Evolutionary conservation across 495 filamentous ascomycete genomes (phyloP).

Genomic region (Daldinia loculata): DNA sequence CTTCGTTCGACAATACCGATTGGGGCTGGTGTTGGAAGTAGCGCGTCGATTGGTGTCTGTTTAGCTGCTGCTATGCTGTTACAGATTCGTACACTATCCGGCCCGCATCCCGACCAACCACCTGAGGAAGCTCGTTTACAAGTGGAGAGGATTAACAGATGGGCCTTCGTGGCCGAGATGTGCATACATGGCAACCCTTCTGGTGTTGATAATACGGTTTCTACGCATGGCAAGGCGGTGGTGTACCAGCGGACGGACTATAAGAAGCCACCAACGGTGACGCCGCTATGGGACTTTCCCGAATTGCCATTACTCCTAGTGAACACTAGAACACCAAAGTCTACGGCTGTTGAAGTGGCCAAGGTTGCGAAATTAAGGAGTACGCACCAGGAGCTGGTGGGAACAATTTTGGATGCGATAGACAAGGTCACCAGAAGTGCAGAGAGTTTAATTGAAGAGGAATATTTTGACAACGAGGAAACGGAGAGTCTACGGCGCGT

Average conservation of each 20-base stretch:
- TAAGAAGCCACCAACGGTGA: constrained; percentile 76
- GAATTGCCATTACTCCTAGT: constrained; percentile 89
- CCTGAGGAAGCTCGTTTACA: constrained; percentile 80
- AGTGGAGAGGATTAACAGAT: constrained; percentile 92
- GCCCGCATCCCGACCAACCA: constrained; percentile 89
- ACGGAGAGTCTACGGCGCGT: constrained; percentile 69
- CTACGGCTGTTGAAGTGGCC: constrained; percentile 81
- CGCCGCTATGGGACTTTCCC: constrained; percentile 82
- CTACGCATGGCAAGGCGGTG: constrained; percentile 90
- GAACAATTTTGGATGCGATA: constrained; percentile 81
- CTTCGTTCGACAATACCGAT: constrained; percentile 94
- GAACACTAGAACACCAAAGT: constrained; percentile 83
- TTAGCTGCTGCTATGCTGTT: constrained; percentile 84
- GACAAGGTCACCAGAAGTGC: constrained; percentile 81
- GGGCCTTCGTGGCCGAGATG: constrained; percentile 97
- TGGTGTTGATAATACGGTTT: constrained; percentile 97
- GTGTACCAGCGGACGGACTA: constrained; percentile 86
- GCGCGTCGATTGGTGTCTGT: constrained; percentile 91
- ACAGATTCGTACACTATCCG: constrained; percentile 85
- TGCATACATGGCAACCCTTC: constrained; percentile 97
- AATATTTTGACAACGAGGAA: constrained; percentile 68
- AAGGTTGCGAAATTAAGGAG: constrained; percentile 80
- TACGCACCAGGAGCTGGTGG: constrained; percentile 74
- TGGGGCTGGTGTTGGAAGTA: constrained; percentile 89
- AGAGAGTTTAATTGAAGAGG: constrained; percentile 69